Conservation (phyloP, 257 asterid species). For the Coffea canephora region DNA sequence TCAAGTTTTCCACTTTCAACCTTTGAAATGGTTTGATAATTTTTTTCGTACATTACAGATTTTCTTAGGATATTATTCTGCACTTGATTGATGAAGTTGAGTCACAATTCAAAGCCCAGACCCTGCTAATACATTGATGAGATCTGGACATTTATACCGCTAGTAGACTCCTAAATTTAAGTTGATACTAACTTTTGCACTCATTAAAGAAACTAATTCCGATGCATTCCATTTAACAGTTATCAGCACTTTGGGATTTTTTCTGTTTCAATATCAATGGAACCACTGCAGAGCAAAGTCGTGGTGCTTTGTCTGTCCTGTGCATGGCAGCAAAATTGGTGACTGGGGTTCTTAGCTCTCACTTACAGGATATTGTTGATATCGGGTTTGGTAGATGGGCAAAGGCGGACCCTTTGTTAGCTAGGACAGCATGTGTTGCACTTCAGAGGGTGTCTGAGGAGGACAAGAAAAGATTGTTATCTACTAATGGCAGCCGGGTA, state of each 20-base stretch:
- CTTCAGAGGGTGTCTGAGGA: constrained; percentile 86
- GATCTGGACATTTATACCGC: background rate
- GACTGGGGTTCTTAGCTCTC: constrained; percentile 74
- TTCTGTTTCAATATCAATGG: constrained; percentile 90
- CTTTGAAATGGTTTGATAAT: background rate
- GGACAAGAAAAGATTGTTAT: constrained; percentile 69
- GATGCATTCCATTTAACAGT: constrained; percentile 42
- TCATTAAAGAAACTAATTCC: background rate
- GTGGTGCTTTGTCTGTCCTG: constrained; percentile 89
- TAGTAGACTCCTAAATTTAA: background rate
- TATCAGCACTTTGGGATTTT: constrained; percentile 94
- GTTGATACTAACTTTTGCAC: background rate
- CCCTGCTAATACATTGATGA: background rate
- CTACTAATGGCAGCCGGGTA: constrained; percentile 65
- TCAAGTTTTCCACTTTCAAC: background rate
- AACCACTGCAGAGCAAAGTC: constrained; percentile 90
- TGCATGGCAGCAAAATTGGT: constrained; percentile 93
- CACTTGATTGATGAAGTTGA: background rate
- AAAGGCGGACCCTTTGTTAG: constrained; percentile 84
- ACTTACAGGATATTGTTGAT: constrained; percentile 87
- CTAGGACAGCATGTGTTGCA: constrained; percentile 89
- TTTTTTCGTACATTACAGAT: background rate
- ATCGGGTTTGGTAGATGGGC: constrained; percentile 99
- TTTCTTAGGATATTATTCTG: background rate
- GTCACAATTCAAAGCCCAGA: background rate